Evolutionary conservation across 768 basidiomycete genomes (phyloP).

Genomic region (Amanita exitialis): DNA sequence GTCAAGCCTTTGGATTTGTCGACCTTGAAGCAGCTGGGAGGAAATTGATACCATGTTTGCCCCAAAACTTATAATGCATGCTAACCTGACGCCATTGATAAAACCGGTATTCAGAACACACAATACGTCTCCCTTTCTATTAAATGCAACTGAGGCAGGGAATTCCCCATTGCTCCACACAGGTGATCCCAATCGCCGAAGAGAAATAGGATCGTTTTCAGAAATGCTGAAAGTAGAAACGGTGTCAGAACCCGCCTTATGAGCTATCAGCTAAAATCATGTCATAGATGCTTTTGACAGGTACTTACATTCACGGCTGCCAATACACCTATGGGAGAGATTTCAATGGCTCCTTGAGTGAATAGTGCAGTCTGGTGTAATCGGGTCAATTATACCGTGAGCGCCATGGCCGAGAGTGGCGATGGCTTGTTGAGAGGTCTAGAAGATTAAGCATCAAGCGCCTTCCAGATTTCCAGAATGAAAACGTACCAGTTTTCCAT

Average conservation of each 20-base stretch:
- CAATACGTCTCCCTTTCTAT: not conserved
- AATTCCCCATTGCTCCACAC: not conserved
- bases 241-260: not conserved
- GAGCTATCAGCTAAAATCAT: not conserved
- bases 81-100: not conserved
- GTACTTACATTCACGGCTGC: not conserved
- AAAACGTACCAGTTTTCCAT: conserved; percentile 29
- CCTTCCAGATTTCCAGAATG: not conserved
- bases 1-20: not conserved
- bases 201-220: not conserved
- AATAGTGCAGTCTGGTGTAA: not conserved
- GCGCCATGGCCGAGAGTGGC: not conserved
- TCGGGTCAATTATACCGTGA: not conserved
- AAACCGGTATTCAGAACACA: not conserved
- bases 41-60: not conserved
- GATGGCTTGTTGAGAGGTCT: conserved; percentile 14
- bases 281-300: not conserved
- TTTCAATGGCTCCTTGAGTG: not conserved
- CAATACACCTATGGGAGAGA: not conserved
- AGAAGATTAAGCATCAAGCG: not conserved
- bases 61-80: not conserved
- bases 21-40: not conserved
- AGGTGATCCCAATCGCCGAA: not conserved
- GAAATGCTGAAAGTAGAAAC: not conserved
- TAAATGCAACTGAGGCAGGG: not conserved